These are phyloP conservation scores for Picochlorum sp. DNA, from an alignment of 139 green algal species.

Conservation along the genomic window DNA sequence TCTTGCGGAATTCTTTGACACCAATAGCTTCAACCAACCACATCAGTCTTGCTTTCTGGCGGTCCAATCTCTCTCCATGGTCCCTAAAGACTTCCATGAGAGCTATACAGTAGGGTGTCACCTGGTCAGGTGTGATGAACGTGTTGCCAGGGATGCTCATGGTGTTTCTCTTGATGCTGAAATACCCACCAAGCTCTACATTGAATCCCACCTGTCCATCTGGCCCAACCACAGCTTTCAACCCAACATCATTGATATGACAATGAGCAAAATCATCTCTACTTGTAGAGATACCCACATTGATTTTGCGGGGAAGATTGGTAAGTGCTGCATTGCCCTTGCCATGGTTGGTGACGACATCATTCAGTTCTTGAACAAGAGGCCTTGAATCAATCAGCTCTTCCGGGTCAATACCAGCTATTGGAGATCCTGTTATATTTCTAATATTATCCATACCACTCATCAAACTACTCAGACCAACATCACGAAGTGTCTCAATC, in stretches of 20 bases:
- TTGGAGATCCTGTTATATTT: constrained; percentile 81
- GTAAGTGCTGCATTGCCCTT: constrained; percentile 73
- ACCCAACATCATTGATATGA: constrained; percentile 98
- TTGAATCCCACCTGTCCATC: constrained; percentile 73
- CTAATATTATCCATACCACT: constrained; percentile 95
- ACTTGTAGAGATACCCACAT: constrained; percentile 78
- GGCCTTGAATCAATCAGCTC: constrained; percentile 85
- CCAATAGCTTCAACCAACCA: constrained; percentile 86
- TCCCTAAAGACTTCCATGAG: constrained; percentile 81
- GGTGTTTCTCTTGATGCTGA: constrained; percentile 87
- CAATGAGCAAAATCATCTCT: constrained; percentile 94
- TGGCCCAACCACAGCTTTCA: constrained; percentile 69
- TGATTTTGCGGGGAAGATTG: constrained; percentile 97
- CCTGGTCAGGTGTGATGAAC: constrained; percentile 66
- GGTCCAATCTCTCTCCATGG: constrained; percentile 68
- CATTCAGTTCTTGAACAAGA: constrained; percentile 53
- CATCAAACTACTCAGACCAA: constrained; percentile 72
- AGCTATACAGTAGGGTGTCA: constrained; percentile 65
- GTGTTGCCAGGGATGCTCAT: constrained; percentile 75
- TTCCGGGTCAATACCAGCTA: constrained; percentile 82
- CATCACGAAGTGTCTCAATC: constrained; percentile 44
- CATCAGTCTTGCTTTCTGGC: constrained; percentile 92
- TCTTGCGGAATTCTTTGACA: constrained; percentile 61
- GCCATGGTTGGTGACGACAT: constrained; percentile 54
- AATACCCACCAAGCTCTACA: constrained; percentile 88